Evolutionary conservation across 805 yeast species (phyloP), one percentile per base, ranked within the genome.

Genomic region (Candida xiaguanensis): DNA sequence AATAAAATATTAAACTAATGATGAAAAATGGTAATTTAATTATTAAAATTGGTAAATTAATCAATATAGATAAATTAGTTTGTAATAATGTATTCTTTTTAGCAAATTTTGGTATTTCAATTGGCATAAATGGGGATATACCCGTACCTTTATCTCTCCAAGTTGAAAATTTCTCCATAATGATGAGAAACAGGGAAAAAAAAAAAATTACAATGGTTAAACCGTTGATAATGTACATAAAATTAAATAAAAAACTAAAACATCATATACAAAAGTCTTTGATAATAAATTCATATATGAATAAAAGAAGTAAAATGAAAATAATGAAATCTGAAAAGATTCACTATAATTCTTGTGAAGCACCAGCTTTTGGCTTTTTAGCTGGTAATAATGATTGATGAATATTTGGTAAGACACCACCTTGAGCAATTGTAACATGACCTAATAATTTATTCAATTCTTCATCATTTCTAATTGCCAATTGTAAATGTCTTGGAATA

Each of bases 391-490:
- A 82, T 76, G 83, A 82, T 73, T 82, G 88, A 75, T 87, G 96
- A 65, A 89, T 86, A 82, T 88, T 87, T 76, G 97, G 97, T 71
- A 90, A 80, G 58, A 91, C 97, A 86, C 97, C 97, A 83, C 97
- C 97, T 74, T 89, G 95, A 54, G 97, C 96, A 60, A 90, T 91
- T 51, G 96, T 90, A 52, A 91, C 99, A 67, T 88, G 88, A 57
- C 79, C 79, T 52, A 91, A 78, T 59, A 90, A 80, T 72, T 86
- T 89, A 86, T 91, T 90, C 71, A 91, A 80, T 74, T 91, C 97
- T 75, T 91, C 97, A 79, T 91, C 98, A 66, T 90, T 91, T 80
- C 98, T 87, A 78, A 90, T 90, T 70, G 98, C 98, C 59, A 90
- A 80, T 75, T 90, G 96, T 73, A 90, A 81, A 74, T 90, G 97